Evolutionary conservation across 2,329 filamentous ascomycete genomes (phyloP).

Genomic region (Xylariales sp.): DNA sequence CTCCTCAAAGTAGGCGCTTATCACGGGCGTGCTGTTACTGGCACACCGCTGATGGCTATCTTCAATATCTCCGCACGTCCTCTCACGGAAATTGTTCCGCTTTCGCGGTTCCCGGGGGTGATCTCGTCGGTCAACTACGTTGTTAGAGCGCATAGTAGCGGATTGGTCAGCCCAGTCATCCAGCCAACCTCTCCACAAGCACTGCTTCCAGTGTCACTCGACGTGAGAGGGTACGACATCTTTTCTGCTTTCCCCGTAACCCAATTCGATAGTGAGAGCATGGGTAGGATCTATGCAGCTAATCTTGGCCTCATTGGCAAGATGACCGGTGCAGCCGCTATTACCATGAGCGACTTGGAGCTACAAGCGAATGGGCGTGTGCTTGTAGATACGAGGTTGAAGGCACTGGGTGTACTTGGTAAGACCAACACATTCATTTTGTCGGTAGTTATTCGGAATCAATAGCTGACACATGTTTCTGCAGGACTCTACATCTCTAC

Average conservation of each 20-base stretch:
- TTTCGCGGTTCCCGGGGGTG: slow-evolving; percentile 71
- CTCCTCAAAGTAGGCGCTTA: slow-evolving; percentile 78
- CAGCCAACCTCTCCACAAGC: slow-evolving; percentile 36
- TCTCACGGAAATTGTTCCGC: slow-evolving; percentile 64
- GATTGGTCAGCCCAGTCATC: slow-evolving; percentile 53
- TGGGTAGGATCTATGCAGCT: slow-evolving; percentile 49
- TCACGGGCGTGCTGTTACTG: slow-evolving; percentile 60
- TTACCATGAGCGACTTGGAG: slow-evolving; percentile 58
- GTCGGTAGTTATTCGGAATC: too few species aligned
- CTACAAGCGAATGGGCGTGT: slow-evolving; percentile 53
- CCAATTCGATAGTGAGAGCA: slow-evolving; percentile 43
- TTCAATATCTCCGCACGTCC: slow-evolving; percentile 72
- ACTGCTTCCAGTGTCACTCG: slow-evolving; percentile 60
- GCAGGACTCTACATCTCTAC: slow-evolving; percentile 72
- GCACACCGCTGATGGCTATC: slow-evolving; percentile 73
- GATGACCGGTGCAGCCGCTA: slow-evolving; percentile 82
- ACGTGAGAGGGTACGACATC: slow-evolving; percentile 71
- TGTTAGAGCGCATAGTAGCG: slow-evolving; percentile 66
- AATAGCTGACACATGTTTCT: too few species aligned
- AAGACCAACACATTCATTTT: slow-evolving; percentile 19
- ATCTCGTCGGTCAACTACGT: slow-evolving; percentile 58
- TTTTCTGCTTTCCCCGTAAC: slow-evolving; percentile 68
- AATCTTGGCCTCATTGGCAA: slow-evolving; percentile 78
- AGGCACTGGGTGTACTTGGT: slow-evolving; percentile 74
- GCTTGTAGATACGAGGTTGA: slow-evolving; percentile 64